A percentile compares a stretch with the other conserved stretches of the same genome.
These are phyloP conservation scores for Nissolia schottii DNA, from an alignment of 306 rosid species.

Conservation along the genomic window DNA sequence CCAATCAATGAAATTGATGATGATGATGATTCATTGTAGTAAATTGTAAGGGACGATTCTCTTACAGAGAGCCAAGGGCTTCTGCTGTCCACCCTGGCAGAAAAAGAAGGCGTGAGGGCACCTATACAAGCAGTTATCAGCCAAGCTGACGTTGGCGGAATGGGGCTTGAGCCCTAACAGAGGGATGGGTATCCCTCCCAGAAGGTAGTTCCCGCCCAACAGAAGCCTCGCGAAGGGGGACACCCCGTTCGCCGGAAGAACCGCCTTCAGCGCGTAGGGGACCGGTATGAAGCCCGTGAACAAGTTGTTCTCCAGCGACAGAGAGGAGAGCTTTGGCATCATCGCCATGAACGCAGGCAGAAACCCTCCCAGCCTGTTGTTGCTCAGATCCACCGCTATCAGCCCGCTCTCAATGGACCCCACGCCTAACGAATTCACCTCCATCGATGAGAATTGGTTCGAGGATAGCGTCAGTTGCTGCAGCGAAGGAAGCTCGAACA, in stretches of 20 bases:
- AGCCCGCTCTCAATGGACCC: slow-evolving; percentile 37
- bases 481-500: slow-evolving; percentile 60
- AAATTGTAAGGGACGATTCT: slow-evolving; percentile 49
- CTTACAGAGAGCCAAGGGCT: slow-evolving; percentile 39
- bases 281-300: slow-evolving; percentile 68
- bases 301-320: slow-evolving; percentile 66
- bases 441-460: slow-evolving; percentile 51
- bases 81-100: slow-evolving; percentile 76
- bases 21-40: too few relatives aligned
- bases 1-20: neutral
- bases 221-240: slow-evolving; percentile 60
- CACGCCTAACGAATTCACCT: slow-evolving; percentile 14
- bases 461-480: slow-evolving; percentile 68
- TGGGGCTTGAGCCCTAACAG: slow-evolving; percentile 46
- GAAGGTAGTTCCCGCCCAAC: slow-evolving; percentile 64
- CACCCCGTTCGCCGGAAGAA: slow-evolving; percentile 38
- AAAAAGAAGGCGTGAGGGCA: slow-evolving; percentile 72
- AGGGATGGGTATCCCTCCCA: slow-evolving; percentile 65
- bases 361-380: slow-evolving; percentile 51
- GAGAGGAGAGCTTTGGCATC: slow-evolving; percentile 73
- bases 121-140: slow-evolving; percentile 59
- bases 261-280: slow-evolving; percentile 68
- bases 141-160: slow-evolving; percentile 59
- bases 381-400: slow-evolving; percentile 69
- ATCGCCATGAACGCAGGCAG: slow-evolving; percentile 53